Evolutionary conservation across 106 monocot genomes (phyloP).

Genomic region (Dendrobium officinale): DNA sequence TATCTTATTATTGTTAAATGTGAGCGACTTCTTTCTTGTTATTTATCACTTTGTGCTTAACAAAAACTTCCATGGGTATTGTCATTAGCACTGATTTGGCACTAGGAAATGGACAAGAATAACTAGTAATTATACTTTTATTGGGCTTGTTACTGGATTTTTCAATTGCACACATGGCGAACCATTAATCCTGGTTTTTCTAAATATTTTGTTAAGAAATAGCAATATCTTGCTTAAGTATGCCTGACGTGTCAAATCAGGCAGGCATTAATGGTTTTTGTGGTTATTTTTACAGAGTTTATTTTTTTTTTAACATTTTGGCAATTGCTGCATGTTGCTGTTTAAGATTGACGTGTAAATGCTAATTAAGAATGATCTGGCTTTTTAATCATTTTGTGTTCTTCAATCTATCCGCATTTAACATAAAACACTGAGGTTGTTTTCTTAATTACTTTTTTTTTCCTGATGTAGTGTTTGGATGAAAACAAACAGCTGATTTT

Average conservation of each 20-base stretch:
- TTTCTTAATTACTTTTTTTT: conserved; percentile 4
- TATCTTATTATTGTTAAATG: too few species aligned
- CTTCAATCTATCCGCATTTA: not conserved
- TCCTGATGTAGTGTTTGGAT: conserved; percentile 20
- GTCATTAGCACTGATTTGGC: too few species aligned
- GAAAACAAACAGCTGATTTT: conserved; percentile 32
- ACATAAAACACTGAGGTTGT: not conserved
- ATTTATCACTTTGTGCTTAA: too few species aligned
- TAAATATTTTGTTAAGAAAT: not conserved
- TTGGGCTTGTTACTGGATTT: not conserved
- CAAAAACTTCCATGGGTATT: too few species aligned
- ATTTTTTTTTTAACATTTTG: not conserved
- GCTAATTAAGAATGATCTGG: not conserved
- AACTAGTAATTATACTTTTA: not conserved
- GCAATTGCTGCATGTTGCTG: not conserved
- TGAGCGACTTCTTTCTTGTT: too few species aligned
- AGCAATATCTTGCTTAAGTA: not conserved
- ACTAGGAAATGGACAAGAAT: too few species aligned
- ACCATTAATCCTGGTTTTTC: not conserved
- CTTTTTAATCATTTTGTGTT: not conserved
- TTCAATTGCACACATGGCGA: not conserved
- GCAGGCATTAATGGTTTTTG: not conserved
- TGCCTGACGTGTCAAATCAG: not conserved
- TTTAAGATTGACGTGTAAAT: not conserved
- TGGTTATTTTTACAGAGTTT: not conserved